Evolutionary conservation across 75 land plant genomes (phyloP), one percentile per base, ranked within the genome.

Genomic region (Selaginella moellendorffii): DNA sequence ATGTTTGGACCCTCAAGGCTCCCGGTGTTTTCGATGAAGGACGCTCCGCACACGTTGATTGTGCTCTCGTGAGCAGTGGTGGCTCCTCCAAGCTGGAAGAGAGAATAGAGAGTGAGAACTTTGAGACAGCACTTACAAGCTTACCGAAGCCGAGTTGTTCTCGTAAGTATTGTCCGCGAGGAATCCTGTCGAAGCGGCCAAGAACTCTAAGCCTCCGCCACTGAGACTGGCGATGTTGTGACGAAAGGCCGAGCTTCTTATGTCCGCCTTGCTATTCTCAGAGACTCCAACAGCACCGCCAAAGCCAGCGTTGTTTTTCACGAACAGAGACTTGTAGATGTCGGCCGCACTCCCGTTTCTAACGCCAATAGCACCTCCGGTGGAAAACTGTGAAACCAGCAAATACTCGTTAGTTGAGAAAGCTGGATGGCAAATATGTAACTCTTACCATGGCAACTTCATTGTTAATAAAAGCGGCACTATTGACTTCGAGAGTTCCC

Each of bases 231-330:
- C 59, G 9, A 9, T 9, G 59, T 56, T 56, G 59, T 56, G 19
- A 8, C 8, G 25, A 21, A 56, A 56, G 21, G n/a, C 5, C 17
- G 59, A 56, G 25, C n/a, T 56, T 24, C 59, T 56, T 24, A 56
- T 24, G 21, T 56, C 59, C 8, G 24, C 21, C 9, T 24, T 56
- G 59, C 59, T 56, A 8, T 56, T 24, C 23, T 24, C 59, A 2
- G 59, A 56, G 2, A 56, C 24, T 9, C 59, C 59, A 56, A 56
- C 24, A 8, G 59, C 59, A 56, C 59, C 59, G 5, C 59, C 59
- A 56, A 56, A 56, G n/a, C 59, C 59, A 8, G 59, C 59, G 2
- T 5, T 24, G 59, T 56, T 56, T 8, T 56, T 56, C n/a, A 56
- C 24, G 21, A 56, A 56, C 21, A 8, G n/a, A 2, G 59, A 56